Evolutionary conservation across 495 filamentous ascomycete genomes (phyloP), one percentile per base, ranked within the genome.

Genomic region (Talaromyces stipitatus): DNA sequence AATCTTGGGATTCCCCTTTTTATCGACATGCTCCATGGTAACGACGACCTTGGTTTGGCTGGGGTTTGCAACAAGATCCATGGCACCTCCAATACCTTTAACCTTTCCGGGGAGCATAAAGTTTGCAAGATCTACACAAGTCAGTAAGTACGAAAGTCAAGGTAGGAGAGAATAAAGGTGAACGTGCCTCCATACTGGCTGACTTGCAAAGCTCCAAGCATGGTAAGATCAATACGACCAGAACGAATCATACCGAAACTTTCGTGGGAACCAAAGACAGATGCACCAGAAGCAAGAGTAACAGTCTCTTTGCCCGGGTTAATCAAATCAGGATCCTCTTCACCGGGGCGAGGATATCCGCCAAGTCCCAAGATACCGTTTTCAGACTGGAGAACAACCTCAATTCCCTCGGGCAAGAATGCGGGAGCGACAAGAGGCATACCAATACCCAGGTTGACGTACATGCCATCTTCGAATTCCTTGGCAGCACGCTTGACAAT

Each of bases 281-380:
- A 80, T 2, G 91, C 89, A 50, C 91, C 91, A 1, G 82, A 78
- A 45, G 81, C 78, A 20, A 96, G 78, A 9, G 91, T 95, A 8
- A 96, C 90, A 3, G 90, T 96, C 74, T 96, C 90, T 74, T 96
- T 96, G 45, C 91, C 91, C 26, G 91, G 90, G 65, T 96, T 96
- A 78, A 95, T 92, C 22, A 95, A 79, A 66, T 96, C 91, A 1
- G 91, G 81, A 66, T 96, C 91, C 68, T 92, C 88, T 67, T 85
- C 68, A 22, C 88, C 90, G 66, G 85, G 82, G 53, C 72, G 68
- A 16, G 91, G 91, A 72, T 96, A 94, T 0, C 86, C 87, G 20
- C 91, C 91, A 18, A 96, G 80, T 51, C 91, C 91, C 11, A 96
- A 77, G 58, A 96, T 92, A 47, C 91, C 91, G 69, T 96, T 96